Conservation (phyloP, 306 rosid species). For the Rubus idaeus region DNA sequence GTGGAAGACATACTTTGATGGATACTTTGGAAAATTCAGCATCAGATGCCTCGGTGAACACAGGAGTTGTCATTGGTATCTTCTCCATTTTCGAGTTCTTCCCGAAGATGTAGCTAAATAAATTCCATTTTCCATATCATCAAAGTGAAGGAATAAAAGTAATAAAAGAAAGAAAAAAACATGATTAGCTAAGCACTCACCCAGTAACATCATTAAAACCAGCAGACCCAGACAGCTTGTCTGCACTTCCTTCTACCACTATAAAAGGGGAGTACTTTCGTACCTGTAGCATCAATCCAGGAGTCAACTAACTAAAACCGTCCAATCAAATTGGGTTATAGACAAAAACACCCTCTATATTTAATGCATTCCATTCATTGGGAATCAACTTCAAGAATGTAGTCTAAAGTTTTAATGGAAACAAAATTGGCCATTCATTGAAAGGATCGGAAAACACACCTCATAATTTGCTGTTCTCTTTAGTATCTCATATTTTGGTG, state of each 20-base stretch:
- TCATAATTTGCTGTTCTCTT: conserved; percentile 71
- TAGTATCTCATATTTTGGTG: conserved; percentile 74
- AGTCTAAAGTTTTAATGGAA: background rate
- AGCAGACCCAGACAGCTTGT: conserved; percentile 76
- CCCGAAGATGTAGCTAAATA: conserved; percentile 75
- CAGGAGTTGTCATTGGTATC: conserved; percentile 96
- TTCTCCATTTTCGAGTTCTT: conserved; percentile 75
- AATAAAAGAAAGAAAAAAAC: background rate
- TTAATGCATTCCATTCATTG: background rate
- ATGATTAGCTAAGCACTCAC: conserved; percentile 38
- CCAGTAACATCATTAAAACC: conserved; percentile 86
- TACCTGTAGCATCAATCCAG: conserved; percentile 47
- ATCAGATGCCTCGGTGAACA: conserved; percentile 76
- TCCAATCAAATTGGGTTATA: background rate
- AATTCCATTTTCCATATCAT: conserved; percentile 15
- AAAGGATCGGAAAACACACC: conserved; percentile 47
- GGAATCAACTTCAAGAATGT: background rate
- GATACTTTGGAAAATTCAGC: conserved; percentile 55
- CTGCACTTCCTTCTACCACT: conserved; percentile 73
- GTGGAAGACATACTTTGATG: conserved; percentile 87
- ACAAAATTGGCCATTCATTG: background rate
- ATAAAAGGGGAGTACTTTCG: conserved; percentile 70
- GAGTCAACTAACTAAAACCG: background rate
- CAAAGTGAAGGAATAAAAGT: background rate
- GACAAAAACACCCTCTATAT: background rate